Evolutionary conservation across 176 grass and related monocot genomes (phyloP), one percentile per base, ranked within the genome.

Genomic region (Hyparrhenia diplandra): DNA sequence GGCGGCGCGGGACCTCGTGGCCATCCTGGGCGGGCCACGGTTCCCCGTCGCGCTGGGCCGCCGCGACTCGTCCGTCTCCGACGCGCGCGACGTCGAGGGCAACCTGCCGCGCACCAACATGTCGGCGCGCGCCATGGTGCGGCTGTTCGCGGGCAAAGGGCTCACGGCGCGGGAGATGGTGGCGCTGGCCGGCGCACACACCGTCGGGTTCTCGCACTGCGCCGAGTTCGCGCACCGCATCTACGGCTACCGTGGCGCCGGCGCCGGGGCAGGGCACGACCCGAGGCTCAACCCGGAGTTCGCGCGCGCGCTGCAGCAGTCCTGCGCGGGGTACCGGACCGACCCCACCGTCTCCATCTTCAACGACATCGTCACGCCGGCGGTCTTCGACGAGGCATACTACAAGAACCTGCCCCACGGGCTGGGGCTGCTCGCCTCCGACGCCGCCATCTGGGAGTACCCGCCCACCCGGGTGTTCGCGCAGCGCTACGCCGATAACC

Each of bases 191-290:
- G 94, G 94, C 14, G 91, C 91, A 4, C 94, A 97, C 85, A 97
- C 94, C 66, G 91, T 98, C 2, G 95, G 92, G 0, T 98, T 98
- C 88, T 98, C 95, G 39, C 95, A 98, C 86, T 98, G 95, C 90
- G 88, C 85, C 85, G 92, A 98, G 88, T 91, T 98, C 80, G 92
- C 95, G 16, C 32, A 40, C 51, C 78, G 95, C 18, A 84, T 98
- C 51, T 98, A 94, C 87, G 75, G 67, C 41, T 85, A 69, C 77
- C 21, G 68, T 18, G 66, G 79, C 69, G 16, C 41, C 11, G 65
- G 78, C 65, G 23, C 42, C 63, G 69, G 27, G 4, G 87, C 80
- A 0, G 85, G 83, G 0, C 64, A 85, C 77, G 95, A 98, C 81
- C 95, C 88, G 2, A 40, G 74, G 21, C 86, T 98, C 18, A 94